These are phyloP conservation scores for Arthrobotrys entomopaga DNA, from an alignment of 2,329 filamentous ascomycete genomes.

Conservation along the genomic window DNA sequence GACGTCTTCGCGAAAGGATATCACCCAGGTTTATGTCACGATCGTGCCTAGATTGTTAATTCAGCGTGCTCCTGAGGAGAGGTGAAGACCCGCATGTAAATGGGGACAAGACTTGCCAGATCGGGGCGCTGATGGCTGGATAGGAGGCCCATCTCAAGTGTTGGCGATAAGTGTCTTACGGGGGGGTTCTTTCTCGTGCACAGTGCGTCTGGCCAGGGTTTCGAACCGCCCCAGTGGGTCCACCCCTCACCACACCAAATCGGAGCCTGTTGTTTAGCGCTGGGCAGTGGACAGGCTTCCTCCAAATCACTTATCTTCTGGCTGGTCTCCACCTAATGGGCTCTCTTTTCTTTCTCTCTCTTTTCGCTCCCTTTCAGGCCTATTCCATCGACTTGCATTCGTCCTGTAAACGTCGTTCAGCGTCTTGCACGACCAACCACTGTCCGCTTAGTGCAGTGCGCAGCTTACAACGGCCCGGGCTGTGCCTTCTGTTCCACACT, in stretches of 20 bases:
- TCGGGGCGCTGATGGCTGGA: slow-evolving; percentile 7
- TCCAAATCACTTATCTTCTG: slow-evolving; percentile 54
- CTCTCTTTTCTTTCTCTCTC: slow-evolving; percentile 46
- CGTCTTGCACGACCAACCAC: slow-evolving; percentile 58
- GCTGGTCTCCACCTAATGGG: slow-evolving; percentile 50
- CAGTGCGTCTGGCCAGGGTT: slow-evolving; percentile 54
- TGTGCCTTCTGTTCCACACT: slow-evolving; percentile 59
- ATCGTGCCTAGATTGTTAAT: slow-evolving; percentile 24
- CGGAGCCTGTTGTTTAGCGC: slow-evolving; percentile 50
- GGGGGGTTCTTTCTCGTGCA: slow-evolving; percentile 45
- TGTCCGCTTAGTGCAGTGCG: slow-evolving; percentile 10
- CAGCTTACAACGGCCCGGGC: slow-evolving; percentile 59
- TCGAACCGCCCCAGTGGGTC: slow-evolving; percentile 55
- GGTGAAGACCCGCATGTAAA: slow-evolving; percentile 10
- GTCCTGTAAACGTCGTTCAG: slow-evolving; percentile 59
- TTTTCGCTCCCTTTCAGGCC: slow-evolving; percentile 59
- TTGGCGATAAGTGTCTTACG: slow-evolving; percentile 29
- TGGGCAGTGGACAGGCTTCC: slow-evolving; percentile 38
- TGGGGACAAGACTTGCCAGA: slow-evolving; percentile 28
- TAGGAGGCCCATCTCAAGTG: slow-evolving; percentile 5
- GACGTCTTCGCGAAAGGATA: neutral
- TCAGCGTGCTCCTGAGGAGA: slow-evolving; percentile 18
- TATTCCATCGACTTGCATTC: slow-evolving; percentile 41
- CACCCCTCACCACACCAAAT: slow-evolving; percentile 46
- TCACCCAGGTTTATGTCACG: slow-evolving; percentile 13